phyloP scores from a whole-genome alignment of 805 yeast genomes.

The Metschnikowia bowlesiae region DNA sequence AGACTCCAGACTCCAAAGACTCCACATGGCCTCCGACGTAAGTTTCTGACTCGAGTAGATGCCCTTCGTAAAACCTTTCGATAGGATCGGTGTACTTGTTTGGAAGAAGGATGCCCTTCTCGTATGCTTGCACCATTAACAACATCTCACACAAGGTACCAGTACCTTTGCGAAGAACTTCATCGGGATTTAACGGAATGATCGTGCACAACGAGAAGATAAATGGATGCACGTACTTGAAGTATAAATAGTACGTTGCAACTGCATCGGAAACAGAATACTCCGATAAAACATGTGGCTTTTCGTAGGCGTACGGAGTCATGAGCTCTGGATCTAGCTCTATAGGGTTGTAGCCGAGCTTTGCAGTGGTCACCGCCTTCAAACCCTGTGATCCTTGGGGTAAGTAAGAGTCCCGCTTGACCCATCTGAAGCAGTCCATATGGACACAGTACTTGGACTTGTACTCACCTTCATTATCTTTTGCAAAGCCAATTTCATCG shows the following conservation, averaged over 20 bases:
- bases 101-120: constrained; percentile 72
- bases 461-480: constrained; percentile 86
- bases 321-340: constrained; percentile 96
- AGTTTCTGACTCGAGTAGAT: constrained; percentile 88
- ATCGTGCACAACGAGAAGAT: constrained; percentile 93
- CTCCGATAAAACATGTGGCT: constrained; percentile 89
- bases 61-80: constrained; percentile 95
- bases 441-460: constrained; percentile 90
- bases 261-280: constrained; percentile 99
- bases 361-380: constrained; percentile 94
- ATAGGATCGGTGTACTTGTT: constrained; percentile 91
- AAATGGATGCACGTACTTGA: constrained; percentile 96
- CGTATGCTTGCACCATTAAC: constrained; percentile 91
- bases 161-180: constrained; percentile 92
- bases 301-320: constrained; percentile 96
- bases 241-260: constrained; percentile 92
- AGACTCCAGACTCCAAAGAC: constrained; percentile 96
- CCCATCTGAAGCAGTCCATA: constrained; percentile 98
- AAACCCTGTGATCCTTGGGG: constrained; percentile 99
- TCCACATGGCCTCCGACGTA: constrained; percentile 99
- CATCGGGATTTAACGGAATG: constrained; percentile 95
- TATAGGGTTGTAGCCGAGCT: constrained; percentile 92
- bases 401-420: constrained; percentile 90
- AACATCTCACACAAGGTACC: constrained; percentile 99
- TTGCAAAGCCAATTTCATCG: constrained; percentile 90